Base-by-base conservation (phyloP, 2,329 filamentous ascomycete species). In the Lachnellula suecica region DNA sequence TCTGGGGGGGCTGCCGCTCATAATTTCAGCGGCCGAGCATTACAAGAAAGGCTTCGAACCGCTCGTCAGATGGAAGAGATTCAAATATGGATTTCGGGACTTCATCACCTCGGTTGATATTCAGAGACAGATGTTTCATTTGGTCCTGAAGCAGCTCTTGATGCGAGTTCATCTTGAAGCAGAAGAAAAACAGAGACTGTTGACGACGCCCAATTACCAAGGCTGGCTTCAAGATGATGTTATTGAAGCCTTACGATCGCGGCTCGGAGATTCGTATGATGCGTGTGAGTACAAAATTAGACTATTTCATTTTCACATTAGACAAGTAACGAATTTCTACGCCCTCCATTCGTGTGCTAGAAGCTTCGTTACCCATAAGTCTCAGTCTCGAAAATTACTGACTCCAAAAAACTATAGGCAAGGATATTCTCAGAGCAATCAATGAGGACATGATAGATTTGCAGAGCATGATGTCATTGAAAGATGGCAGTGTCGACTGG, bases 401-500 rank as follows among this genome's bases (percentile, higher is more conserved):
- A n/a, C n/a, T n/a, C n/a, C n/a, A n/a, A n/a, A n/a, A n/a, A n/a
- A n/a, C n/a, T n/a, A n/a, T n/a, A n/a, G n/a, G n/a, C n/a, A 49
- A 59, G 38, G 52, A 55, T 44, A 56, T 59, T 5, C 53, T 65
- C 2, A 52, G 47, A 19, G 57, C 35, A 4, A 63, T 63, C 47
- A 49, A 53, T 27, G 20, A 51, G 8, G 43, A 60, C 24, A 56
- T 61, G 37, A 27, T 17, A n/a, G 53, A 63, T 22, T 37, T 63
- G 42, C 25, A 63, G 25, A 45, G 31, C 13, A 27, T 65, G 15
- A 43, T 63, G 34, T 54, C 42, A 4, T 37, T 60, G 37, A 62
- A 62, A 48, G 52, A 65, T 56, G 61, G 61, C 22, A 47, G 53
- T 31, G 61, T 63, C 46, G 57, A 62, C 17, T 65, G 61, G 61